A percentile compares a stretch with the other conserved stretches of the same genome.
These are phyloP conservation scores for Dioszegia aurantiaca DNA, from an alignment of 768 basidiomycete species.

Conservation along the genomic window DNA sequence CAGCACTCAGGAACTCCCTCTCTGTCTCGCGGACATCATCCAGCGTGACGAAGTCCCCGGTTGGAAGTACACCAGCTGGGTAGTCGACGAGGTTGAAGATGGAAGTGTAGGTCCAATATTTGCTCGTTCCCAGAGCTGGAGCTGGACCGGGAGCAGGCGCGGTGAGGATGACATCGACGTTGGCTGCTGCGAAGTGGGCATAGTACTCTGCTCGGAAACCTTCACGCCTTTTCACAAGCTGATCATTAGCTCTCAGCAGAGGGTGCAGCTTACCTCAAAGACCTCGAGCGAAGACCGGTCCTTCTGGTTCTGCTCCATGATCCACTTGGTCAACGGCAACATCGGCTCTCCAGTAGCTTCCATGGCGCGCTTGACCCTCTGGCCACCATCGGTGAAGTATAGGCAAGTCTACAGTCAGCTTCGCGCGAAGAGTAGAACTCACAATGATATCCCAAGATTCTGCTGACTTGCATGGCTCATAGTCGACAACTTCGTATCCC, in stretches of 20 bases:
- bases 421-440: neutral
- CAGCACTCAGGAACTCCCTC: slow-evolving; percentile 16
- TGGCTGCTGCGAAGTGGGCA: slow-evolving; percentile 12
- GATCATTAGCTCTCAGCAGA: neutral
- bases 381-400: slow-evolving; percentile 33
- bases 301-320: slow-evolving; percentile 18
- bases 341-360: slow-evolving; percentile 27
- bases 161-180: slow-evolving; percentile 35
- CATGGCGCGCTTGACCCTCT: neutral
- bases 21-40: slow-evolving; percentile 19
- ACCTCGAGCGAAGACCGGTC: slow-evolving; percentile 10
- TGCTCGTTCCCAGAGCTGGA: slow-evolving; percentile 22
- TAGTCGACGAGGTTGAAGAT: slow-evolving; percentile 46
- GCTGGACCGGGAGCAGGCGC: slow-evolving; percentile 32
- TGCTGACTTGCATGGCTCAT: neutral
- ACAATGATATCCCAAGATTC: slow-evolving; percentile 28
- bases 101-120: slow-evolving; percentile 40
- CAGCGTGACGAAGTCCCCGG: slow-evolving; percentile 19
- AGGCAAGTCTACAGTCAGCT: slow-evolving; percentile 10
- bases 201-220: slow-evolving; percentile 17
- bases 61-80: slow-evolving; percentile 37
- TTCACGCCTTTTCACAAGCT: slow-evolving; percentile 27
- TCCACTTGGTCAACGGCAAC: slow-evolving; percentile 36
- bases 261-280: slow-evolving; percentile 19
- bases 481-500: slow-evolving; percentile 15